A percentile compares a stretch with the other conserved stretches of the same genome.
Conservation (phyloP, 345 rosid species). For the Rhizophora apiculata region DNA sequence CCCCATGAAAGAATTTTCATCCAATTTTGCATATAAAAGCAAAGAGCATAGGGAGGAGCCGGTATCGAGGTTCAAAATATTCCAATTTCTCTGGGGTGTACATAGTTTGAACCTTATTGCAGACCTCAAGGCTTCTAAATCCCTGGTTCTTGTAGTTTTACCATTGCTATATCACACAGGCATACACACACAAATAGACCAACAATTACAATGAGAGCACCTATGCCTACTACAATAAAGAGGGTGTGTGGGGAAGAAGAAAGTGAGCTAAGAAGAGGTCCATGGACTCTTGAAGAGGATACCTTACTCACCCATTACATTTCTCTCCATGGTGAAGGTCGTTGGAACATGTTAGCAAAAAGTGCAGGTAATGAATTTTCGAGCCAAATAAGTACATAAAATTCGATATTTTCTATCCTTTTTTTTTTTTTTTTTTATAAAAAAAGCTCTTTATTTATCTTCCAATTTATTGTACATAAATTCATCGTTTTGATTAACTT, state of each 20-base stretch:
- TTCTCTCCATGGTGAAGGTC: conserved; percentile 81
- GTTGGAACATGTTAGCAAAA: conserved; percentile 90
- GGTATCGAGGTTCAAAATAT: neutral
- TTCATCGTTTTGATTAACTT: neutral
- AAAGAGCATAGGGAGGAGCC: conserved; percentile 7
- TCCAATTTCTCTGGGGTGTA: neutral
- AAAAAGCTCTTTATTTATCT: too few relatives aligned
- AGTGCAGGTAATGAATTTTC: conserved; percentile 59
- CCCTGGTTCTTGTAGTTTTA: neutral
- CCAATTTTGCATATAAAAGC: conserved; percentile 25
- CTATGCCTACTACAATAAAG: conserved; percentile 14
- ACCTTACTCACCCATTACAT: conserved; percentile 83
- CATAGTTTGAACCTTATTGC: neutral
- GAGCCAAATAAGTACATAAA: neutral
- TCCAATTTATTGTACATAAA: too few relatives aligned
- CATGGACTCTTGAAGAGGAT: conserved; percentile 96
- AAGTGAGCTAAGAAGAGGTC: conserved; percentile 78
- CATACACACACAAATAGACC: neutral
- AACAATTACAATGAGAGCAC: conserved; percentile 12
- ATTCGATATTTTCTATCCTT: too few relatives aligned
- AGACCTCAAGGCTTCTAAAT: conserved; percentile 7
- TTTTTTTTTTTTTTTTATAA: too few relatives aligned
- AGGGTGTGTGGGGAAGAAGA: conserved; percentile 43
- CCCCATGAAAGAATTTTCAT: conserved; percentile 7
- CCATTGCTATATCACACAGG: neutral